Evolutionary conservation across 202 grass and related monocot species (phyloP), one percentile per base, ranked within the genome.

Genomic region (Saccharum hybrid): DNA sequence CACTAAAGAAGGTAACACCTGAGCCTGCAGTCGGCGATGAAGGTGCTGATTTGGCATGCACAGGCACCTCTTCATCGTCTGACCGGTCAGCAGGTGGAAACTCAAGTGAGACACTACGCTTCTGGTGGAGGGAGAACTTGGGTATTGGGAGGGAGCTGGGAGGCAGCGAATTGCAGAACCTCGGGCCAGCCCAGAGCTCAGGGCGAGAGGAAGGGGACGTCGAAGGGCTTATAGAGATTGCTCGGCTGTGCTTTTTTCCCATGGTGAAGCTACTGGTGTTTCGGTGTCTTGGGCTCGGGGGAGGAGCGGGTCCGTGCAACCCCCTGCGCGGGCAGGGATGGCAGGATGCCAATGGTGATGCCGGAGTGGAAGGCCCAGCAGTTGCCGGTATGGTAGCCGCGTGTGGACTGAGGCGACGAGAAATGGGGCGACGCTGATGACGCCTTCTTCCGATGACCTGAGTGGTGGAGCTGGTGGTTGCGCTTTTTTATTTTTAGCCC

Each of bases 131-230:
- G 41, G 95, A 87, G 83, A 97, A 97, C 78, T 91, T 97, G 34
- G 95, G 95, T 23, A 97, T 93, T 0, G 95, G 95, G 21, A 97
- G 84, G 4, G 95, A 97, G 86, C 95, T 94, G 1, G 95, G 95
- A 4, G 95, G 92, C 0, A 92, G 95, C 3, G 94, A 97, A 77
- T 93, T 97, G 46, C 86, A 97, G 90, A 91, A 97, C 1, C 84
- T 88, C 1, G 94, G 94, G 6, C 94, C 94, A 21, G 94, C 94
- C 90, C 90, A 94, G 18, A 91, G 92, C 88, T 94, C 92, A 59
- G 88, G 88, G 31, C 78, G 63, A 56, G 86, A 64, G 40, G 93
- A 65, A 41, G 86, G 85, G 43, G 88, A 73, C 4, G 83, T 76
- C 33, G 81, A 87, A 61, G 84, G 90, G 36, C 59, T 93, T 82